phyloP scores from a whole-genome alignment of 2,329 filamentous ascomycete species.

The Verticillium isaacii region DNA sequence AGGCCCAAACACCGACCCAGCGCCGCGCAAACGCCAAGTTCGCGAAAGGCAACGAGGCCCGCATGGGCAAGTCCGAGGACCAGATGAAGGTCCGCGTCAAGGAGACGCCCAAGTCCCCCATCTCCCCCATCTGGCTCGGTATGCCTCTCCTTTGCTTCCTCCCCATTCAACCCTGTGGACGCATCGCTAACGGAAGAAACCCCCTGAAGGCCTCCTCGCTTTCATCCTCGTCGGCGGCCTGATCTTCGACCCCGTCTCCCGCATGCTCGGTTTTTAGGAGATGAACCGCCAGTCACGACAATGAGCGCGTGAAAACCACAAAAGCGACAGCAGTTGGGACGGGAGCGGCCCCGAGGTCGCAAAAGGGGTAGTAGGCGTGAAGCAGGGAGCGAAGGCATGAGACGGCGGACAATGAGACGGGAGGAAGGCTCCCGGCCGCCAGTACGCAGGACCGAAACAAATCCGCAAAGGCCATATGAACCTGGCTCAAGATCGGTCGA shows the following conservation, averaged over 20 bases:
- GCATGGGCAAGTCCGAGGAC: slow-evolving; percentile 68
- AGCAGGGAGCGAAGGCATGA: neutral
- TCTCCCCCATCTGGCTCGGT: slow-evolving; percentile 63
- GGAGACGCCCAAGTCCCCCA: slow-evolving; percentile 53
- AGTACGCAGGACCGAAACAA: neutral
- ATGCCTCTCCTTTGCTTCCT: slow-evolving; percentile 19
- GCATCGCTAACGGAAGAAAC: slow-evolving; percentile 4
- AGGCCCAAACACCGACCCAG: slow-evolving; percentile 84
- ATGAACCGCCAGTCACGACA: slow-evolving; percentile 4
- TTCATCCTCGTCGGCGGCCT: slow-evolving; percentile 60
- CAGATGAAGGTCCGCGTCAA: slow-evolving; percentile 58
- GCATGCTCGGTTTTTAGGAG: slow-evolving; percentile 36
- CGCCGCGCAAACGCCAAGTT: slow-evolving; percentile 77
- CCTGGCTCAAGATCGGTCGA: neutral
- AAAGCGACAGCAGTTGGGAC: neutral
- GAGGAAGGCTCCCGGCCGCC: neutral
- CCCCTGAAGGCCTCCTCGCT: slow-evolving; percentile 43
- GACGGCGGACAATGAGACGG: neutral
- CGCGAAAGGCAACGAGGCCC: slow-evolving; percentile 65
- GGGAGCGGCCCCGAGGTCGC: neutral
- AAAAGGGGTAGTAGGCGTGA: neutral
- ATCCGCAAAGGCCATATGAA: neutral
- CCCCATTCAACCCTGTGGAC: neutral
- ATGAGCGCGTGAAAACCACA: neutral
- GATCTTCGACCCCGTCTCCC: slow-evolving; percentile 52